phyloP scores from a whole-genome alignment of 306 rosid genomes.

The Senna tora region DNA sequence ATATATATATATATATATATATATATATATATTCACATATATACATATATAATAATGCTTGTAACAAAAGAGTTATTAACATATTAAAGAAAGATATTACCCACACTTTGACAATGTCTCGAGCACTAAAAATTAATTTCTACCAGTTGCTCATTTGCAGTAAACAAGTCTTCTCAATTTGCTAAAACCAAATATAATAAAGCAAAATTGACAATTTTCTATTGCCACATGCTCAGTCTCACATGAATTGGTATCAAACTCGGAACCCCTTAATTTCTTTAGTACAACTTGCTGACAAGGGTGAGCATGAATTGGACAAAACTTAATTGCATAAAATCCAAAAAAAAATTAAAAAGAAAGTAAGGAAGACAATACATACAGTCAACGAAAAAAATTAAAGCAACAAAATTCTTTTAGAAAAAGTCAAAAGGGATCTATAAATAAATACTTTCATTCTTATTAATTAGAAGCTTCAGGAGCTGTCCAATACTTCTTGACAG shows the following conservation, averaged over 20 bases:
- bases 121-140: too few relatives aligned
- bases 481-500: constrained; percentile 86
- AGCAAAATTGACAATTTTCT: background rate
- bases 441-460: background rate
- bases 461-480: constrained; percentile 50
- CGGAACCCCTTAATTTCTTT: background rate
- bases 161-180: too few relatives aligned
- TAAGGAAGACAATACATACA: background rate
- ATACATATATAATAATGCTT: too few relatives aligned
- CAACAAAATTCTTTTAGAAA: constrained; percentile 27
- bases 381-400: background rate
- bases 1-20: too few relatives aligned
- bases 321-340: background rate
- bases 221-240: background rate
- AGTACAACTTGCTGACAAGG: constrained; percentile 16
- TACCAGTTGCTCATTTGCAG: too few relatives aligned
- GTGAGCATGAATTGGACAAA: constrained; percentile 1
- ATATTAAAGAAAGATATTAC: too few relatives aligned
- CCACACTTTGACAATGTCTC: too few relatives aligned
- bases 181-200: background rate
- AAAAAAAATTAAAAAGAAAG: background rate
- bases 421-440: background rate
- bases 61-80: too few relatives aligned
- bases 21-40: too few relatives aligned
- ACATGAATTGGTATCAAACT: too few relatives aligned